Evolutionary conservation across 495 filamentous ascomycete species (phyloP).

Genomic region (Chlorociboria aeruginascens): DNA sequence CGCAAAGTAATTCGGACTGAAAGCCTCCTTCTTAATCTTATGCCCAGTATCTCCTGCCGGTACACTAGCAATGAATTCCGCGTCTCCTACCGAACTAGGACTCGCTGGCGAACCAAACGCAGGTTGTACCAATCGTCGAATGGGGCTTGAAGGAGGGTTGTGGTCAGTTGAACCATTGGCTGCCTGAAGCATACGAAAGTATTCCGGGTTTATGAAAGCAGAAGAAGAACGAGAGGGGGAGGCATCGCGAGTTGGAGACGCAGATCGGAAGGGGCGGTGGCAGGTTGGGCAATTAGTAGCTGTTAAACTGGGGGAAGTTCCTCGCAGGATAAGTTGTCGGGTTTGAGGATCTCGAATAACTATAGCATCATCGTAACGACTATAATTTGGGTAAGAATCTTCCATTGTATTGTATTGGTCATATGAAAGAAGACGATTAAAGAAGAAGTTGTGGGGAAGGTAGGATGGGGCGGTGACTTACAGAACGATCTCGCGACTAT

Average conservation of each 20-base stretch:
- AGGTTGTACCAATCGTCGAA: constrained; percentile 27
- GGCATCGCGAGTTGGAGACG: constrained; percentile 35
- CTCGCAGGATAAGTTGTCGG: constrained; percentile 69
- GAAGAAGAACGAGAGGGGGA: constrained; percentile 35
- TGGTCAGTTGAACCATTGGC: constrained; percentile 17
- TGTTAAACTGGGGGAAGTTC: constrained; percentile 34
- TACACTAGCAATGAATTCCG: constrained; percentile 43
- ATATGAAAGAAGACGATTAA: background rate
- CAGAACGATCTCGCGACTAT: constrained; percentile 52
- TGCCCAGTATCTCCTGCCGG: constrained; percentile 31
- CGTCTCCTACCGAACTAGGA: constrained; percentile 23
- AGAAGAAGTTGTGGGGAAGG: constrained; percentile 2
- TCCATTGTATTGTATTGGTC: background rate
- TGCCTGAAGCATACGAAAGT: constrained; percentile 80
- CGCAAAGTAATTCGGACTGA: constrained; percentile 84
- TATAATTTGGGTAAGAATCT: constrained; percentile 23
- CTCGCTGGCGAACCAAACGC: constrained; percentile 9
- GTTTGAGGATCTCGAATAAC: constrained; percentile 83
- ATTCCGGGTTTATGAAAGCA: constrained; percentile 70
- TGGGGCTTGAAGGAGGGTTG: constrained; percentile 31
- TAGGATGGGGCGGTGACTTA: constrained; percentile 25
- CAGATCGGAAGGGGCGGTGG: constrained; percentile 58
- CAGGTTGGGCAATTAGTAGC: constrained; percentile 47
- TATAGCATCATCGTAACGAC: constrained; percentile 82
- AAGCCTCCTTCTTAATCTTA: constrained; percentile 73